Percentiles rank a stretch among this genome's conserved stretches.
Conservation (phyloP, 2,329 filamentous ascomycete genomes). For the Huntiella abstrusa region DNA sequence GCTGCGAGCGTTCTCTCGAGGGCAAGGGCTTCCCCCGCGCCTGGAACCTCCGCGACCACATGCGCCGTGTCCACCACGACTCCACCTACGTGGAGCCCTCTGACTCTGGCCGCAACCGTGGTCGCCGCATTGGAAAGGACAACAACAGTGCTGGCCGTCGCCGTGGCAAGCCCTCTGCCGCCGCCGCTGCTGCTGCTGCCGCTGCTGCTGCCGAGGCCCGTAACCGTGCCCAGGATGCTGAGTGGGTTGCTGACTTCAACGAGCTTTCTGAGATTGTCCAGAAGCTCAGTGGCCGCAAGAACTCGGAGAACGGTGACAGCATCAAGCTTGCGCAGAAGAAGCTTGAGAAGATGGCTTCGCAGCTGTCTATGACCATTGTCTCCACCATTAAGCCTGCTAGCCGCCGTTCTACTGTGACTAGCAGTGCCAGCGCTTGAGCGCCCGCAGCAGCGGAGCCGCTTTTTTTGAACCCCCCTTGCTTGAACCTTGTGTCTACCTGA, state of each 20-base stretch:
- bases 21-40: constrained; percentile 85
- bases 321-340: constrained; percentile 32
- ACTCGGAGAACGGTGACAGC: constrained; percentile 33
- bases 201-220: constrained; percentile 11
- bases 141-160: constrained; percentile 2
- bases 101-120: constrained; percentile 24
- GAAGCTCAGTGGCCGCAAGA: constrained; percentile 29
- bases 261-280: constrained; percentile 41
- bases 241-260: constrained; percentile 44
- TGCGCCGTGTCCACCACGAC: constrained; percentile 78
- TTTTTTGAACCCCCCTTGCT: constrained; percentile 3
- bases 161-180: constrained; percentile 13
- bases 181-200: constrained; percentile 10
- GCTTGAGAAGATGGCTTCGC: constrained; percentile 32
- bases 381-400: constrained; percentile 12
- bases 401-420: constrained; percentile 10
- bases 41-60: constrained; percentile 94
- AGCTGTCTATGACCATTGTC: constrained; percentile 17
- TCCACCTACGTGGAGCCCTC: constrained; percentile 20
- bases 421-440: constrained; percentile 1
- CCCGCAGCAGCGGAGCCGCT: background rate
- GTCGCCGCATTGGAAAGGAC: constrained; percentile 11
- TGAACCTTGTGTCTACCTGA: background rate
- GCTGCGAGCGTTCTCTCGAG: constrained; percentile 63
- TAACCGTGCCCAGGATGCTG: constrained; percentile 17